Conservation (phyloP, 1,284 basidiomycete genomes). For the Spongispora temasekensis region DNA sequence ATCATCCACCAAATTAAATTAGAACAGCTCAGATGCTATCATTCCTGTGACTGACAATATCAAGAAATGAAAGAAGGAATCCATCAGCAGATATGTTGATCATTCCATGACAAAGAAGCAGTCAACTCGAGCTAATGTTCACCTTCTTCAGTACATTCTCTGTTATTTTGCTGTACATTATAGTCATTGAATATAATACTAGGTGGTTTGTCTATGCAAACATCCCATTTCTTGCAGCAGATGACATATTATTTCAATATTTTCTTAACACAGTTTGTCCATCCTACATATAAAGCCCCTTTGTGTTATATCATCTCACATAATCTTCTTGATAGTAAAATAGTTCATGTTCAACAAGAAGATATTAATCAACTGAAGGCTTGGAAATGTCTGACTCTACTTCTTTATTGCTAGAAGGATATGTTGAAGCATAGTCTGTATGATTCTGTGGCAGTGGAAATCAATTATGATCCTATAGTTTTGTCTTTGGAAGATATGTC, state of each 20-base stretch:
- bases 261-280: conserved; percentile 6
- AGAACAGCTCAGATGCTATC: background rate
- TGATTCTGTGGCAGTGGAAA: background rate
- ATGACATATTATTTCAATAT: conserved; percentile 3
- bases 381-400: background rate
- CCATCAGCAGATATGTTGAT: conserved; percentile 7
- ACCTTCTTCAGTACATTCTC: background rate
- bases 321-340: conserved; percentile 8
- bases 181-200: too few relatives aligned
- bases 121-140: conserved; percentile 2
- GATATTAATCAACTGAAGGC: background rate
- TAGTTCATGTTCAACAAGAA: conserved; percentile 1
- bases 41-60: background rate
- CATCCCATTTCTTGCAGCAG: conserved; percentile 6
- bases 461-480: background rate
- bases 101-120: conserved; percentile 5
- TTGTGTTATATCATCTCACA: background rate
- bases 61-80: background rate
- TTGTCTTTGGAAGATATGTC: background rate
- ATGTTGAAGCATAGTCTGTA: background rate
- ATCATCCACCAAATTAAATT: too few relatives aligned
- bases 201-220: conserved; percentile 13
- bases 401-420: background rate
- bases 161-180: too few relatives aligned
- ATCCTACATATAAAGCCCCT: conserved; percentile 8